These are phyloP conservation scores for Dothistroma septosporum DNA, from an alignment of 2,329 filamentous ascomycete genomes.

Conservation along the genomic window DNA sequence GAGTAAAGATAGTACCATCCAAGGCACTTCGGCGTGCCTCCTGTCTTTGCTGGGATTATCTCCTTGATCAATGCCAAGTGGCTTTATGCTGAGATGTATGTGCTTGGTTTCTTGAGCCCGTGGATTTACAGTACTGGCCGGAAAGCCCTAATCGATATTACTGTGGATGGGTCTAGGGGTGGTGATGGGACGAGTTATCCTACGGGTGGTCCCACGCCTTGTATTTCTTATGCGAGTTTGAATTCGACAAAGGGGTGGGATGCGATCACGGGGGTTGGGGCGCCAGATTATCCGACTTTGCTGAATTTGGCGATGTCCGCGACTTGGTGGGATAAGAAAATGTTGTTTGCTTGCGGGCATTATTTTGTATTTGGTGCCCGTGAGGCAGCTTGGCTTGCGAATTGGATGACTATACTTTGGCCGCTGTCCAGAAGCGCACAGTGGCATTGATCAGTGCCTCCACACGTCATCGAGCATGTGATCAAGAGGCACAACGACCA, in stretches of 20 bases:
- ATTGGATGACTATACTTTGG: too few relatives aligned
- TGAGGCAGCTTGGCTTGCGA: too few relatives aligned
- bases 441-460: too few relatives aligned
- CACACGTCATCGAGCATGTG: too few relatives aligned
- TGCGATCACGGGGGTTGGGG: slow-evolving; percentile 33
- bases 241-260: slow-evolving; percentile 33
- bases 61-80: not conserved
- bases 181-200: slow-evolving; percentile 36
- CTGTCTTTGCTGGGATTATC: slow-evolving; percentile 49
- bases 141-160: slow-evolving; percentile 48
- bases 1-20: slow-evolving; percentile 42
- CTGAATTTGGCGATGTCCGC: slow-evolving; percentile 13
- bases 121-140: slow-evolving; percentile 51
- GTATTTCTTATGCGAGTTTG: slow-evolving; percentile 24
- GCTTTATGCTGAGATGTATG: slow-evolving; percentile 46
- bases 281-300: slow-evolving; percentile 27
- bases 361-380: too few relatives aligned
- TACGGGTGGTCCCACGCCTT: slow-evolving; percentile 17
- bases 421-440: too few relatives aligned
- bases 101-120: slow-evolving; percentile 58
- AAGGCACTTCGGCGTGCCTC: slow-evolving; percentile 53
- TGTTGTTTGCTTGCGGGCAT: too few relatives aligned
- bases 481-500: too few relatives aligned
- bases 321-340: not conserved
- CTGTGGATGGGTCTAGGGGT: slow-evolving; percentile 36